Base-by-base conservation (phyloP, 2,329 filamentous ascomycete species). In the Aspergillus tamarii region DNA sequence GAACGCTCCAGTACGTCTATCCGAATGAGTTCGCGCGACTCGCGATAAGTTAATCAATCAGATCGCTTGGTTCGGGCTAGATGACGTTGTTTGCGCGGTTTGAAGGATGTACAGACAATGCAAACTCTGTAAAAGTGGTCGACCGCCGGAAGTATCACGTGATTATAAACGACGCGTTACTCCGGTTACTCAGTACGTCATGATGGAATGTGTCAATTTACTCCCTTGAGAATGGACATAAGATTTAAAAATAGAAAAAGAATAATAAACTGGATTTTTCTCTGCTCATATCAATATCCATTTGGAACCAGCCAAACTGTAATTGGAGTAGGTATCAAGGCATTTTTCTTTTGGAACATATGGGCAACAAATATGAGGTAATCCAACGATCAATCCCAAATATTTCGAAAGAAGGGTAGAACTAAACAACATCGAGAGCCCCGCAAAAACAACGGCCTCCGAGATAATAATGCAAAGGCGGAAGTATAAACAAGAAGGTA, bases 71-170 rank as follows among this genome's bases (percentile, higher is more conserved):
- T 64, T 66, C 70, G 68, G 67, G 57, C 62, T 62, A 61, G 69
- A 73, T 69, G 69, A 71, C 66, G 72, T 66, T 76, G 75, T 78
- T 78, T 77, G 75, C 65, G 71, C 67, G 69, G 76, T 78, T 78
- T 78, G 77, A 77, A 78, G 71, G 58, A 69, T 65, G 64, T 70
- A 66, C 76, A 78, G 76, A 78, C 76, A 78, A 63, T 78, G 76
- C 76, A 78, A 78, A 78, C 75, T 70, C 65, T 70, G 73, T 61
- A 77, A 45, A 32, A n/a, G 21, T 16, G 4, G 28, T 52, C 28
- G 9, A 32, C 48, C 28, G 48, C 19, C 28, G 28, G 16, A 5
- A 5, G 10, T 0, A 10, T 26, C 48, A 52, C 48, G 28, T 52
- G 48, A 52, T 0, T 3, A 1, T 14, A 19, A 2, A 7, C 16